Evolutionary conservation across 495 filamentous ascomycete species (phyloP).

Genomic region (Xylaria scruposa): DNA sequence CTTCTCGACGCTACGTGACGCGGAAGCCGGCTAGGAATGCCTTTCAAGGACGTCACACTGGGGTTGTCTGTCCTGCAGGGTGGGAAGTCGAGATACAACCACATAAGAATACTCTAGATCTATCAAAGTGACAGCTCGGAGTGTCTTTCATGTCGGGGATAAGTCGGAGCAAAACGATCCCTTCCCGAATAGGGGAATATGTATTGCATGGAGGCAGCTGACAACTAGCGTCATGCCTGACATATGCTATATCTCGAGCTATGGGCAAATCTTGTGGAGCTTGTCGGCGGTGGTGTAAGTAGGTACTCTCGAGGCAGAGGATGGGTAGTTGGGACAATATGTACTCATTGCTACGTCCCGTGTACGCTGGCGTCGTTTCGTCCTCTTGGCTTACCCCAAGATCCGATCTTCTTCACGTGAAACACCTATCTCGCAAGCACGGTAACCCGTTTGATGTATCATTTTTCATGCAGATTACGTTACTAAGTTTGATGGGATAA

Average conservation of each 20-base stretch:
- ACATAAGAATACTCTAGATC: background rate
- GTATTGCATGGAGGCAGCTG: constrained; percentile 8
- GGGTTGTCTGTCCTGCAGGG: background rate
- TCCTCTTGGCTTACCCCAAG: constrained; percentile 12
- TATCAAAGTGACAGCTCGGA: background rate
- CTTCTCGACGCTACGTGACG: background rate
- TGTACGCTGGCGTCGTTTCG: background rate
- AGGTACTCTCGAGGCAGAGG: background rate
- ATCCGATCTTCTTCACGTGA: constrained; percentile 16
- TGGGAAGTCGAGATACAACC: background rate
- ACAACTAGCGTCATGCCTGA: constrained; percentile 14
- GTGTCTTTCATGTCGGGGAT: background rate
- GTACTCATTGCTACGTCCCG: background rate
- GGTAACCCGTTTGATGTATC: constrained; percentile 6
- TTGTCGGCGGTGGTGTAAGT: background rate
- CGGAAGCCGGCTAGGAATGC: constrained; percentile 3
- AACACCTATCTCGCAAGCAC: background rate
- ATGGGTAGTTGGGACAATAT: background rate
- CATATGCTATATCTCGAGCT: background rate
- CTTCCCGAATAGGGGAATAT: constrained; percentile 15
- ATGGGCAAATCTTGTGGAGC: background rate
- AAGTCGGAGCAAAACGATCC: background rate
- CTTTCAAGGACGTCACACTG: background rate
- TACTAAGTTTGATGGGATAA: background rate
- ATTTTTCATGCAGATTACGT: constrained; percentile 6